Evolutionary conservation across 2,329 filamentous ascomycete species (phyloP).

Genomic region (Colletotrichum destructivum): DNA sequence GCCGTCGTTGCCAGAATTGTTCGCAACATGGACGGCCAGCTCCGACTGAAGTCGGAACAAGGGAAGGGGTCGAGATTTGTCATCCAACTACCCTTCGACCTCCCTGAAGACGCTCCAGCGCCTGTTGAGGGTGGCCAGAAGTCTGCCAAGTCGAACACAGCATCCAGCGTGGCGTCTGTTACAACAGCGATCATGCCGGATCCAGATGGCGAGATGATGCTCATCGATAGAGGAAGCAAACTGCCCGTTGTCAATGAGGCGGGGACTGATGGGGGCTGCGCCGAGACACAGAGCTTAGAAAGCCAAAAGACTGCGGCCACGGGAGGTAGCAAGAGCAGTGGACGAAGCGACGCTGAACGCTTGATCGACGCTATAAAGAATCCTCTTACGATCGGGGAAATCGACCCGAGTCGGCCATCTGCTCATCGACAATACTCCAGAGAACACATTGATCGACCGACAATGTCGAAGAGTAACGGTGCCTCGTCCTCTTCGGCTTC

Average conservation of each 20-base stretch:
- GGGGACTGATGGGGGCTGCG: not conserved
- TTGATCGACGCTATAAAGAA: conserved; percentile 81
- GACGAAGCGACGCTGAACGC: conserved; percentile 76
- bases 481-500: not conserved
- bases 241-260: conserved; percentile 30
- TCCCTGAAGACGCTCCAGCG: conserved; percentile 62
- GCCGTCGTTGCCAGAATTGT: conserved; percentile 89
- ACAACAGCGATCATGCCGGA: conserved; percentile 49
- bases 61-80: conserved; percentile 88
- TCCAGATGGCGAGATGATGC: conserved; percentile 70
- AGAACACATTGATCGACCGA: conserved; percentile 26
- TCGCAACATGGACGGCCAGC: conserved; percentile 91
- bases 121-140: conserved; percentile 43
- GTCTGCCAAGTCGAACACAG: conserved; percentile 41
- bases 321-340: conserved; percentile 57
- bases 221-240: conserved; percentile 66
- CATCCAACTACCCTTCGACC: conserved; percentile 81
- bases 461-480: not conserved
- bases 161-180: conserved; percentile 50
- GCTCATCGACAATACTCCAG: conserved; percentile 45
- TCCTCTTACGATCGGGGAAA: conserved; percentile 59
- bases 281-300: conserved; percentile 53
- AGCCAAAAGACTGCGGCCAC: conserved; percentile 53
- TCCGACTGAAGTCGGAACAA: conserved; percentile 86
- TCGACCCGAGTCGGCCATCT: conserved; percentile 12